A percentile compares a stretch with the other conserved stretches of the same genome.
Conservation (phyloP, 495 filamentous ascomycete genomes). For the Penicillium cosmopolitanum region DNA sequence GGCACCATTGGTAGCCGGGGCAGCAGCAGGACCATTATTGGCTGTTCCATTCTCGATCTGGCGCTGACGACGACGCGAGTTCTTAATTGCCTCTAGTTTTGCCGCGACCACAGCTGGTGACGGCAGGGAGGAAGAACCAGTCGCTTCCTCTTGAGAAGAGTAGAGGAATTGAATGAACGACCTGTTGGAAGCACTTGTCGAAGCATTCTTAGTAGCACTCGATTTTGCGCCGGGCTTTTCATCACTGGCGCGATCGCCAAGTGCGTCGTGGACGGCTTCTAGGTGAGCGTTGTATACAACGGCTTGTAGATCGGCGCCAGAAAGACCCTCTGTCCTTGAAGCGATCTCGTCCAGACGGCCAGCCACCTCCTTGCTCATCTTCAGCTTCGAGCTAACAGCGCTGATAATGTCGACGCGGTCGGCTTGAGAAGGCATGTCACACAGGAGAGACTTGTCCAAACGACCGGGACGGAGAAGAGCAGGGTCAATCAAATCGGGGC, state of each 20-base stretch:
- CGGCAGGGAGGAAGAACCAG: conserved; percentile 52
- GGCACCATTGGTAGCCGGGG: conserved; percentile 32
- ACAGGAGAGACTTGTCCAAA: conserved; percentile 87
- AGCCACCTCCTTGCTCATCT: conserved; percentile 62
- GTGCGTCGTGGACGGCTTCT: conserved; percentile 91
- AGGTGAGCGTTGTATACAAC: conserved; percentile 95
- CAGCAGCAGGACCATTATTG: conserved; percentile 18
- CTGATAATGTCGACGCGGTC: conserved; percentile 87
- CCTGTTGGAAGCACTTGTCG: conserved; percentile 40
- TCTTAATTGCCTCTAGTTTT: conserved; percentile 75
- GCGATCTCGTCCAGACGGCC: conserved; percentile 67
- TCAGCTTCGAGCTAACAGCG: conserved; percentile 78
- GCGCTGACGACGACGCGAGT: conserved; percentile 62
- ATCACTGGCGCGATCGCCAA: conserved; percentile 63
- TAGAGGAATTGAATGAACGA: conserved; percentile 84
- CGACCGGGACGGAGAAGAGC: conserved; percentile 87
- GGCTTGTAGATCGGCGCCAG: conserved; percentile 92
- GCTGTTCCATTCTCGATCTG: conserved; percentile 51
- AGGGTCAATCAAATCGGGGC: conserved; percentile 94
- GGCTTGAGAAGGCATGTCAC: conserved; percentile 77
- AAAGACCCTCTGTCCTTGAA: conserved; percentile 82
- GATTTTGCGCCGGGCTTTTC: conserved; percentile 41
- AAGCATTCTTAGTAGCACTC: conserved; percentile 30
- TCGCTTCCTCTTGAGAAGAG: conserved; percentile 58
- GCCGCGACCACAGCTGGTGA: conserved; percentile 70